Conservation (phyloP, 148 eudicot species). For the Dysphania ambrosioides region DNA sequence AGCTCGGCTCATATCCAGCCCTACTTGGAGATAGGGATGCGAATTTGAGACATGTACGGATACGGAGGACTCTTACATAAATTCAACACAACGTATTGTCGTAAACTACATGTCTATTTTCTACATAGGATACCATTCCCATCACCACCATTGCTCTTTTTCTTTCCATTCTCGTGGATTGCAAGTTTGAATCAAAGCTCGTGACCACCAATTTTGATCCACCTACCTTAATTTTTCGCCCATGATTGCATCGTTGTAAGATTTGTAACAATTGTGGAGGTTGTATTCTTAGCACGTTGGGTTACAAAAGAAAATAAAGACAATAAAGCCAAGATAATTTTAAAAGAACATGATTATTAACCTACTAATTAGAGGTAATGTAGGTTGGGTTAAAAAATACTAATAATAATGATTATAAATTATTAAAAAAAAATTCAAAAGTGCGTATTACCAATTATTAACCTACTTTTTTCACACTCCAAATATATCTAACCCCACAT, state of each 20-base stretch:
- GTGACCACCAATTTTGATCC: background rate
- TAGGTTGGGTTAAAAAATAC: background rate
- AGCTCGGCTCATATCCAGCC: too few species aligned
- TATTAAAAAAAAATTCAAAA: constrained; percentile 23
- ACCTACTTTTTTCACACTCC: constrained; percentile 36
- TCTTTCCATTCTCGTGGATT: background rate
- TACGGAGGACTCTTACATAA: background rate
- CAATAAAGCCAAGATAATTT: background rate
- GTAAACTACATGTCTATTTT: too few species aligned
- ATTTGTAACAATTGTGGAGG: background rate
- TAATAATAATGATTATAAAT: constrained; percentile 22
- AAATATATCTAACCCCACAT: constrained; percentile 17
- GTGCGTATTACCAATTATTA: too few species aligned
- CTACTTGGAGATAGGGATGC: background rate
- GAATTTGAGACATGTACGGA: background rate
- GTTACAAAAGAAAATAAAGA: too few species aligned
- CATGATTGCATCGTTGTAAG: background rate
- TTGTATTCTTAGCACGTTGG: background rate
- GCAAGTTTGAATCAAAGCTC: background rate
- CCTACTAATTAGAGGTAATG: background rate
- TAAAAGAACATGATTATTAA: background rate
- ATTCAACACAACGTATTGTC: too few species aligned
- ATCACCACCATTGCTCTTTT: background rate
- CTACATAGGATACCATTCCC: background rate
- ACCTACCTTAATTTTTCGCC: background rate